Evolutionary conservation across 257 asterid genomes (phyloP).

Genomic region (Solanum pinnatisectum): DNA sequence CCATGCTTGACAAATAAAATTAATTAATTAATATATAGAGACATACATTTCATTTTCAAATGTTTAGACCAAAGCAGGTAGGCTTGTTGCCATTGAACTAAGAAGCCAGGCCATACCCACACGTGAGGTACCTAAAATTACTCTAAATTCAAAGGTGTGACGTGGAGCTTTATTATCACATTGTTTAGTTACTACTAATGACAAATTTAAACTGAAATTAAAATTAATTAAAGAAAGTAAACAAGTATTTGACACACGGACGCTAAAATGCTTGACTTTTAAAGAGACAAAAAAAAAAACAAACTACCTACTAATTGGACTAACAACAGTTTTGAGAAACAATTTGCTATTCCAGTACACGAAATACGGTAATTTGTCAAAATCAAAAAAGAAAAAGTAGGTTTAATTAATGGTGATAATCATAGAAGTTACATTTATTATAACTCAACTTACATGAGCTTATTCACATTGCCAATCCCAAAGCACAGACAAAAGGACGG

Average conservation of each 20-base stretch:
- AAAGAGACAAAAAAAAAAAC: slow-evolving; percentile 21
- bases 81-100: not conserved
- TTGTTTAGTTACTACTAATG: not conserved
- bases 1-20: not conserved
- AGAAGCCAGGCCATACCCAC: not conserved
- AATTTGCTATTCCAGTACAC: not conserved
- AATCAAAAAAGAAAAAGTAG: not conserved
- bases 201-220: not conserved
- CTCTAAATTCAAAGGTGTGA: not conserved
- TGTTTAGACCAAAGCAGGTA: not conserved
- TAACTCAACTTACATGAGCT: not conserved
- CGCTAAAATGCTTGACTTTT: slow-evolving; percentile 29
- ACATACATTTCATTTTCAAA: not conserved
- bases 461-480: not conserved
- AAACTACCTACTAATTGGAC: slow-evolving; percentile 20
- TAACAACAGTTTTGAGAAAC: slow-evolving; percentile 4
- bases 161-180: not conserved
- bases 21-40: not conserved
- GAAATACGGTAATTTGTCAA: not conserved
- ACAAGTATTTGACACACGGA: not conserved
- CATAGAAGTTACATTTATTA: not conserved
- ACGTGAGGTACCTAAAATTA: not conserved
- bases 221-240: not conserved
- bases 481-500: not conserved
- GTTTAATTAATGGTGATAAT: not conserved